These are phyloP conservation scores for Globomyces sp. DNA, from an alignment of 371 early-diverging fungal genomes.

Conservation along the genomic window DNA sequence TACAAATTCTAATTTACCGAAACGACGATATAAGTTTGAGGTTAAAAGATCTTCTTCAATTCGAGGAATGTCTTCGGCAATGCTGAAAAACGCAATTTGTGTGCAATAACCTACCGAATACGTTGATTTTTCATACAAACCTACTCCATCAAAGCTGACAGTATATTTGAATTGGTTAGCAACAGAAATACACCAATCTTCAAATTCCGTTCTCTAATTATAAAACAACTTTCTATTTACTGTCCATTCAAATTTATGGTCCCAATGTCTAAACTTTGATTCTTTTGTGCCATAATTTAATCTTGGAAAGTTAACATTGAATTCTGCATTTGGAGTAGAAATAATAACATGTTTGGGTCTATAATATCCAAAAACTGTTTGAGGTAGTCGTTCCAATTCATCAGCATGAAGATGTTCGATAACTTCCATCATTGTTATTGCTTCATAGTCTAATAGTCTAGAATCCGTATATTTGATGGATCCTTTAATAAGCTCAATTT, in stretches of 20 bases:
- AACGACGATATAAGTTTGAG: background rate
- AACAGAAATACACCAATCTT: slow-evolving; percentile 64
- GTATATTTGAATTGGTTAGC: slow-evolving; percentile 65
- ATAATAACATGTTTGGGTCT: slow-evolving; percentile 52
- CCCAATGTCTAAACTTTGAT: slow-evolving; percentile 69
- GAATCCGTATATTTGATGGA: background rate
- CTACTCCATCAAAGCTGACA: slow-evolving; percentile 69
- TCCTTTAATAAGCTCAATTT: background rate
- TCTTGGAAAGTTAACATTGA: slow-evolving; percentile 77
- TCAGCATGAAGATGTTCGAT: slow-evolving; percentile 73
- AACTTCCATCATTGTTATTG: background rate
- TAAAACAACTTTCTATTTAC: too few relatives aligned
- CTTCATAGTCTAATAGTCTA: background rate
- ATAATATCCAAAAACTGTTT: slow-evolving; percentile 63
- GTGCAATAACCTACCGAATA: slow-evolving; percentile 66
- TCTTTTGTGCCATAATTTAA: slow-evolving; percentile 71
- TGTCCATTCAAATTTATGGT: slow-evolving; percentile 95
- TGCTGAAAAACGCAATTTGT: slow-evolving; percentile 72
- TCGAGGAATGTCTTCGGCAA: background rate
- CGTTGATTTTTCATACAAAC: slow-evolving; percentile 24
- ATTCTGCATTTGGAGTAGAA: slow-evolving; percentile 75
- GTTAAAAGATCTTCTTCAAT: background rate
- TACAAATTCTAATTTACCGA: background rate
- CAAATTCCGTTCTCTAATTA: slow-evolving; percentile 62
- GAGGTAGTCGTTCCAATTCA: slow-evolving; percentile 55